These are phyloP conservation scores for Suhomyces faveliae DNA, from an alignment of 805 yeast genomes.

Conservation along the genomic window DNA sequence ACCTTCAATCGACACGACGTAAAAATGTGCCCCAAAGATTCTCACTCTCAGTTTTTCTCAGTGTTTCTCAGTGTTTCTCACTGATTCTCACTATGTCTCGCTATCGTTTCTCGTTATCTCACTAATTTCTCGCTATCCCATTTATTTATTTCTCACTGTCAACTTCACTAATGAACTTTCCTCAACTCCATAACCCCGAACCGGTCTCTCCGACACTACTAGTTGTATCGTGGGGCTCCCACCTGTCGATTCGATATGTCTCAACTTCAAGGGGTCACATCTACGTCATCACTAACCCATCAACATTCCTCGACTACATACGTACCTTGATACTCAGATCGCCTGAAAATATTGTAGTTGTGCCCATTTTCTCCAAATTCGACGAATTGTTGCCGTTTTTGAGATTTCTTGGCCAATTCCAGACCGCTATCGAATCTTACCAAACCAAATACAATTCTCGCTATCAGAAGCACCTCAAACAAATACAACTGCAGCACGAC, in stretches of 20 bases:
- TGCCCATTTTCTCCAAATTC: slow-evolving; percentile 8
- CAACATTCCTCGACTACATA: slow-evolving; percentile 12
- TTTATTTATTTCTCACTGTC: too few species aligned
- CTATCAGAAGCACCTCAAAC: background rate
- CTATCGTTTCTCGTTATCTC: too few species aligned
- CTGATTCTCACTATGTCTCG: too few species aligned
- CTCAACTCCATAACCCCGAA: slow-evolving; percentile 1
- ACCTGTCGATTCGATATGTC: slow-evolving; percentile 15
- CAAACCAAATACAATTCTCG: background rate
- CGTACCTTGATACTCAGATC: slow-evolving; percentile 4
- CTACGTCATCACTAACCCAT: slow-evolving; percentile 16
- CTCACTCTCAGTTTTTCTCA: too few species aligned
- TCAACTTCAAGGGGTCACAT: slow-evolving; percentile 10
- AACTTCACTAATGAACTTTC: background rate
- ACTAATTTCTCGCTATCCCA: background rate
- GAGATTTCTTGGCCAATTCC: slow-evolving; percentile 8
- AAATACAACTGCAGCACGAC: slow-evolving; percentile 2
- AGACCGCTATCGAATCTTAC: background rate
- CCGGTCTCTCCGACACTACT: slow-evolving; percentile 2
- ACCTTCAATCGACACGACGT: too few species aligned
- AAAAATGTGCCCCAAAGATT: too few species aligned
- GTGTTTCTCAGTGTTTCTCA: too few species aligned
- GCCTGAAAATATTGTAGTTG: slow-evolving; percentile 6
- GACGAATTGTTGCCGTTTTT: slow-evolving; percentile 14
- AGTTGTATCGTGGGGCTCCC: slow-evolving; percentile 5